Conservation (phyloP, 1,139 yeast species). For the Taphrina wiesneri region DNA sequence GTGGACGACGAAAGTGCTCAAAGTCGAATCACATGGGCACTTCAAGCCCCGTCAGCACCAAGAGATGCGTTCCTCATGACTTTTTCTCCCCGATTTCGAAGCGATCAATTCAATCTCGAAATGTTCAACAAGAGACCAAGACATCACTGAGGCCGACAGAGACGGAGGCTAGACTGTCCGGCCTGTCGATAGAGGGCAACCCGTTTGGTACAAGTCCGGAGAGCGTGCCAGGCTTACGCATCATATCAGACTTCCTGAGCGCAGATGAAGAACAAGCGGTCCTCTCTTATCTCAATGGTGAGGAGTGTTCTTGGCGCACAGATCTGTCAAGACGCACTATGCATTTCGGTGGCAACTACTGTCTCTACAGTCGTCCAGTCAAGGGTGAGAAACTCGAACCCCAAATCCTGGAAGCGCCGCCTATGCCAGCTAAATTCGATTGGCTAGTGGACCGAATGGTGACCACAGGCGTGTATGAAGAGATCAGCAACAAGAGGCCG, state of each 20-base stretch:
- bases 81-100: conserved; percentile 16
- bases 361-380: neutral
- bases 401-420: conserved; percentile 8
- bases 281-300: neutral
- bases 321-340: conserved; percentile 13
- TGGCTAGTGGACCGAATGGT: conserved; percentile 9
- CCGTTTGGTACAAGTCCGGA: neutral
- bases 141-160: neutral
- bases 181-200: no score
- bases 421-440: neutral
- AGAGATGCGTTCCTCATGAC: conserved; percentile 2
- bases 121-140: no score
- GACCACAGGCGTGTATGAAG: neutral
- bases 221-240: conserved; percentile 8
- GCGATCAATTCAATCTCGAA: neutral
- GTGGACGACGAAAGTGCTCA: no score
- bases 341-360: conserved; percentile 16
- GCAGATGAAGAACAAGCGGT: neutral
- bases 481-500: conserved; percentile 1
- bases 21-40: neutral
- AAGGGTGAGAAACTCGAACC: neutral
- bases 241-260: neutral
- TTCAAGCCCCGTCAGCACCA: neutral
- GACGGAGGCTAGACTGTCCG: no score
- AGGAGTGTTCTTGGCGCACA: conserved; percentile 6